Evolutionary conservation across 1,284 basidiomycete genomes (phyloP).

Genomic region (Puccinia polysora): DNA sequence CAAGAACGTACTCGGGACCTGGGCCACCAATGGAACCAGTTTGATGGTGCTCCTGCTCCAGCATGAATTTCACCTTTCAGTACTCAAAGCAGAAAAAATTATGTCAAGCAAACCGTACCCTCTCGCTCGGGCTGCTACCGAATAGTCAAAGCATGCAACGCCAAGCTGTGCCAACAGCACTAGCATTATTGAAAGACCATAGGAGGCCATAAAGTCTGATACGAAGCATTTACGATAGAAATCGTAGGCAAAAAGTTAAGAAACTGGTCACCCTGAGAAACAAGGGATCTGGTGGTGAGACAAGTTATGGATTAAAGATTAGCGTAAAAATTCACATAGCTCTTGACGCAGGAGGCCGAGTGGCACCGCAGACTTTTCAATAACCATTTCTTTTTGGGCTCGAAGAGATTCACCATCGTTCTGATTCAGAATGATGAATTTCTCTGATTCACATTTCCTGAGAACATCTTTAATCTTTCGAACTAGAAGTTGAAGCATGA

Average conservation of each 20-base stretch:
- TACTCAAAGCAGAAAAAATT: not conserved
- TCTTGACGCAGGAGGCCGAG: not conserved
- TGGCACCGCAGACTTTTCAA: not conserved
- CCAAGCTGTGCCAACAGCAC: not conserved
- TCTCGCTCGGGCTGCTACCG: too few species aligned
- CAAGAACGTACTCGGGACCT: not conserved
- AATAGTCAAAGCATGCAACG: not conserved
- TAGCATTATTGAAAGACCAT: not conserved
- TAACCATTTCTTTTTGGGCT: not conserved
- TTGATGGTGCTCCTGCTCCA: not conserved
- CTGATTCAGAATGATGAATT: not conserved
- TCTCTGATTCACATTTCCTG: not conserved
- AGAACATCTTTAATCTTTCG: slow-evolving; percentile 5
- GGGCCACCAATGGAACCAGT: not conserved
- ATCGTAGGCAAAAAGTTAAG: too few species aligned
- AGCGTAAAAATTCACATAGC: not conserved
- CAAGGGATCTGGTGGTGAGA: not conserved
- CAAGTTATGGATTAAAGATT: not conserved
- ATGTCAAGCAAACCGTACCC: not conserved
- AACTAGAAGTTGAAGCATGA: not conserved
- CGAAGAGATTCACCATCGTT: not conserved
- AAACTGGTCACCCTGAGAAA: not conserved
- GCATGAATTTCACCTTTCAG: not conserved
- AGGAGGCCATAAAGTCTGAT: not conserved
- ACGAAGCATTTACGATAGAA: not conserved